A percentile compares a stretch with the other conserved stretches of the same genome.
These are phyloP conservation scores for Aegilops longissima DNA, from an alignment of 176 grass and related monocot species.

Conservation along the genomic window DNA sequence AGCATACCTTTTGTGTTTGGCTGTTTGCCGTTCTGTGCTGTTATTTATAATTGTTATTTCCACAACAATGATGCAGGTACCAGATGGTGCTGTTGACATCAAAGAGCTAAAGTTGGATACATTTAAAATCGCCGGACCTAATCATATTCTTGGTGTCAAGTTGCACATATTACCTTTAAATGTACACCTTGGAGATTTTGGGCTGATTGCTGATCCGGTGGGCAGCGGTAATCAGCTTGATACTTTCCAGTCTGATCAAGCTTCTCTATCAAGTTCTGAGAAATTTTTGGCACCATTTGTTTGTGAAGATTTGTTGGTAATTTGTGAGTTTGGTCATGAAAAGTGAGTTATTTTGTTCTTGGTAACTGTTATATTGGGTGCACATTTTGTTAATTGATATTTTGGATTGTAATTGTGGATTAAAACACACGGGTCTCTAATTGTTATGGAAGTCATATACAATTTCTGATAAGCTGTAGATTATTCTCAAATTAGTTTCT, in stretches of 20 bases:
- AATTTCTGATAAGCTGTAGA: conserved; percentile 14
- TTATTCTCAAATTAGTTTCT: conserved; percentile 24
- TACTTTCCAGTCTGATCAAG: conserved; percentile 60
- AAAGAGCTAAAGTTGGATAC: conserved; percentile 78
- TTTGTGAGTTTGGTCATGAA: conserved; percentile 81
- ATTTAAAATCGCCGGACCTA: conserved; percentile 69
- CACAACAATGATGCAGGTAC: conserved; percentile 51
- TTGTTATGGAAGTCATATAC: neutral
- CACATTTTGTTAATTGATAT: conserved; percentile 7
- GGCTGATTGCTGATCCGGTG: conserved; percentile 43
- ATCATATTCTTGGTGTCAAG: conserved; percentile 77
- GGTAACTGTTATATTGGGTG: conserved; percentile 18
- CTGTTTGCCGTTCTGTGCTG: conserved; percentile 18
- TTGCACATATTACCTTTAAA: conserved; percentile 72
- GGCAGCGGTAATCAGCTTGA: conserved; percentile 58
- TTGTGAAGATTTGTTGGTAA: conserved; percentile 73
- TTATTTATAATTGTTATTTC: conserved; percentile 22
- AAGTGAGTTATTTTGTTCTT: conserved; percentile 64
- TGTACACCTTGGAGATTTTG: conserved; percentile 70
- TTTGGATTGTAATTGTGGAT: conserved; percentile 4
- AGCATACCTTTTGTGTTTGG: conserved; percentile 23
- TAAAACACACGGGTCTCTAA: neutral
- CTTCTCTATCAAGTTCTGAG: conserved; percentile 50
- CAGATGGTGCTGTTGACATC: conserved; percentile 63
- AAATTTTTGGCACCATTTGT: conserved; percentile 57